Percentiles rank a stretch among this genome's conserved stretches.
Conservation (phyloP, 805 yeast genomes). For the Monosporozyma aerobia region DNA sequence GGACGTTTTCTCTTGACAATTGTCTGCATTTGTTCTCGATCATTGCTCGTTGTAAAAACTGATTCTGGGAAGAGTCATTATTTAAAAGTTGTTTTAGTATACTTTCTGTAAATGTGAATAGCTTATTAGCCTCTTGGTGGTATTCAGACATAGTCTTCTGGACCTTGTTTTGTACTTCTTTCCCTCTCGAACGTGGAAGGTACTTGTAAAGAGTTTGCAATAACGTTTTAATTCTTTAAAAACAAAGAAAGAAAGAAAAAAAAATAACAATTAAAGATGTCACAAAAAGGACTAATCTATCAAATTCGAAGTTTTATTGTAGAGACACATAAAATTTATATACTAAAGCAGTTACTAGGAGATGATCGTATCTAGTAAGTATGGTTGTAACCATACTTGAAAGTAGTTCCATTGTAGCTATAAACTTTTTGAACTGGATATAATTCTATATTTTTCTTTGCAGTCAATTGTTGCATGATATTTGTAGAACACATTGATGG, state of each 20-base stretch:
- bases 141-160: not conserved
- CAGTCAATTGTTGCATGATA: not conserved
- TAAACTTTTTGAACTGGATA: constrained; percentile 23
- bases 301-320: not conserved
- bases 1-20: not conserved
- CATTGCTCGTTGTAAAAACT: not conserved
- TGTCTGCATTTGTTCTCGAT: not conserved
- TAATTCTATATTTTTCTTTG: constrained; percentile 11
- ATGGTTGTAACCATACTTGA: constrained; percentile 15
- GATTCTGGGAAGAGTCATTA: not conserved
- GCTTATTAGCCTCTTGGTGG: not conserved
- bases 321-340: not conserved
- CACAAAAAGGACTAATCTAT: not conserved
- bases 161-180: not conserved
- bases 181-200: too few species aligned
- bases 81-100: not conserved
- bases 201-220: too few species aligned
- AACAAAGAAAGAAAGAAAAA: too few species aligned
- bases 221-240: too few species aligned
- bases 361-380: not conserved
- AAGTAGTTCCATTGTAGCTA: constrained; percentile 16
- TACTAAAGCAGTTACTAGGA: too few species aligned
- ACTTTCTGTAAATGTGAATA: not conserved
- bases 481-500: not conserved
- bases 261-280: not conserved